Base-by-base conservation (phyloP, 176 grass and related monocot genomes). In the Zizania latifolia region DNA sequence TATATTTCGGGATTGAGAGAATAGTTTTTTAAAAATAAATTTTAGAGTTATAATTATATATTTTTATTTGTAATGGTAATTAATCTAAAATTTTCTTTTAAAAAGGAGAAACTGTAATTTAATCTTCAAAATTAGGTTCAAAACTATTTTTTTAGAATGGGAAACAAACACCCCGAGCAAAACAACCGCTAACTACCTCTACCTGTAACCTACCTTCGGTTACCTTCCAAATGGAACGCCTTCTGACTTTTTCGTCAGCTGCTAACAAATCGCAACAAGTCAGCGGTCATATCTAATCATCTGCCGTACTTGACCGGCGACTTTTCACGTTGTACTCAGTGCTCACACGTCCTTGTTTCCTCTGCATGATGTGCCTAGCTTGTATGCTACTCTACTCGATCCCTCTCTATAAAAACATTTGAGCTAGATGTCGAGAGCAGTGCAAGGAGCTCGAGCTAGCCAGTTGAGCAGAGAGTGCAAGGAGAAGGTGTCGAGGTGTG, bases 291-390 rank as follows among this genome's bases (percentile, higher is more conserved):
- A n/a, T n/a, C n/a, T n/a, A n/a, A n/a, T 38, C 45, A 71, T 8
- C 26, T 39, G 82, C 67, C 75, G 35, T 36, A 72, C 75, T 72
- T 78, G 81, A 88, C 81, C 70, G 54, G 1, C 62, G 86, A 75
- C 76, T 30, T 76, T 74, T 61, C 75, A 43, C 68, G 26, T 40
- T n/a, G 17, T 54, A 12, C 17, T 2, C 2, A 57, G 28, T 5
- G 17, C 50, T 37, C 39, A 17, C 56, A 22, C 22, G 27, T 43
- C 37, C 14, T 19, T 51, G 13, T 12, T 32, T 46, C 40, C 5
- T 41, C 7, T 60, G 4, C 23, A 11, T 10, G 2, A 13, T 21
- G 2, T 31, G 7, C 61, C 12, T 36, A 34, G 22, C 65, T 51
- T 63, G 70, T 51, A 31, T 22, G 41, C 58, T 24, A 6, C 62